Conservation (phyloP, 768 basidiomycete genomes). For the Hemileccinum rubropunctum region DNA sequence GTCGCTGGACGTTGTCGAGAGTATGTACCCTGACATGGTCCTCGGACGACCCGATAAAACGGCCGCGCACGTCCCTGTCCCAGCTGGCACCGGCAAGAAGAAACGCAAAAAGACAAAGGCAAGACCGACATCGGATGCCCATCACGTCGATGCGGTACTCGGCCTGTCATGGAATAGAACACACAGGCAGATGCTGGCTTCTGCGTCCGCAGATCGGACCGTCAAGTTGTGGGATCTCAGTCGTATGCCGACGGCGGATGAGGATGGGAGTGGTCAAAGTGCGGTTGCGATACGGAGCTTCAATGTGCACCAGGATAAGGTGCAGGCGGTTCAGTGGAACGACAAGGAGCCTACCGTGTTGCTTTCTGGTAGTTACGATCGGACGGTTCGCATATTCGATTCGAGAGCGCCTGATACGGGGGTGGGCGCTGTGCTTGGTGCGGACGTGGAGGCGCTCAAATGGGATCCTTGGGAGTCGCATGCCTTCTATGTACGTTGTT, state of each 20-base stretch:
- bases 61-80: conserved; percentile 71
- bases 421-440: conserved; percentile 81
- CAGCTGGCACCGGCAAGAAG: conserved; percentile 93
- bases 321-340: conserved; percentile 97
- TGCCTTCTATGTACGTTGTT: conserved; percentile 73
- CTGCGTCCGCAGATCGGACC: conserved; percentile 90
- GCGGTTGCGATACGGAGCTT: conserved; percentile 78
- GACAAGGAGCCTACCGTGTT: conserved; percentile 82
- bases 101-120: conserved; percentile 86
- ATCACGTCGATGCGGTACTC: conserved; percentile 95
- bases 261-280: conserved; percentile 41
- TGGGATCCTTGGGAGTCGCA: conserved; percentile 97
- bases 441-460: conserved; percentile 89
- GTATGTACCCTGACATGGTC: conserved; percentile 89
- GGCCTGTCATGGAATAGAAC: conserved; percentile 87
- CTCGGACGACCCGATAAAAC: conserved; percentile 88
- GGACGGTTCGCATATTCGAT: conserved; percentile 94
- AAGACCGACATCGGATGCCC: conserved; percentile 53
- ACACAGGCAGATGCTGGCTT: conserved; percentile 89
- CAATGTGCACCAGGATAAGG: conserved; percentile 85
- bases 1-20: conserved; percentile 91
- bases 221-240: conserved; percentile 98
- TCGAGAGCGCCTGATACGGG: conserved; percentile 77
- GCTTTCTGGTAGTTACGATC: conserved; percentile 91
- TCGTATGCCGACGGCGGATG: conserved; percentile 54